These are phyloP conservation scores for Pseudogymnoascus sp. DNA, from an alignment of 2,329 filamentous ascomycete species.

Conservation along the genomic window DNA sequence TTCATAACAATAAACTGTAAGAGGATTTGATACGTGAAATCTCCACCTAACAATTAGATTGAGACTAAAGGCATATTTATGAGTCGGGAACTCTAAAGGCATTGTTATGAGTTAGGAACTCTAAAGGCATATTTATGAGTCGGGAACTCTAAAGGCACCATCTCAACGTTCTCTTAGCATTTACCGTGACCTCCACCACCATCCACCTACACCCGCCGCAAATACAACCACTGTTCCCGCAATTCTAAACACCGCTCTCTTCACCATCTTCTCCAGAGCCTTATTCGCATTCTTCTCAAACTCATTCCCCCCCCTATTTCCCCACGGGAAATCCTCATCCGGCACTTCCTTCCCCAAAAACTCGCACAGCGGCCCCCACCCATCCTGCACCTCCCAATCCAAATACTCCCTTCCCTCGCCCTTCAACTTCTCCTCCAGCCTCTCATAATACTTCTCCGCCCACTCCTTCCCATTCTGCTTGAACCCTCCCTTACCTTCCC, in stretches of 20 bases:
- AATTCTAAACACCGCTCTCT: background rate
- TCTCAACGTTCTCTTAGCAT: no score
- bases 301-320: slow-evolving; percentile 23
- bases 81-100: background rate
- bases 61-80: background rate
- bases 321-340: slow-evolving; percentile 27
- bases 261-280: background rate
- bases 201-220: background rate
- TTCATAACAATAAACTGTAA: background rate
- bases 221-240: background rate
- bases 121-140: no score
- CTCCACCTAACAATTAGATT: no score
- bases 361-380: slow-evolving; percentile 37
- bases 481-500: slow-evolving; percentile 18
- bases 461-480: background rate
- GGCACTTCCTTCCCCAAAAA: slow-evolving; percentile 32
- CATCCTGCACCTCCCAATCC: slow-evolving; percentile 32
- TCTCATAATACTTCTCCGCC: slow-evolving; percentile 15
- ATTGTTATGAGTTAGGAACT: no score
- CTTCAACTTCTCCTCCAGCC: slow-evolving; percentile 16
- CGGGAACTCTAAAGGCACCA: no score
- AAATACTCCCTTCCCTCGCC: slow-evolving; percentile 14
- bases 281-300: background rate
- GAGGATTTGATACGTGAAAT: background rate
- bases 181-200: background rate